Evolutionary conservation across 2,329 filamentous ascomycete species (phyloP).

Genomic region (Hysterium pulicare): DNA sequence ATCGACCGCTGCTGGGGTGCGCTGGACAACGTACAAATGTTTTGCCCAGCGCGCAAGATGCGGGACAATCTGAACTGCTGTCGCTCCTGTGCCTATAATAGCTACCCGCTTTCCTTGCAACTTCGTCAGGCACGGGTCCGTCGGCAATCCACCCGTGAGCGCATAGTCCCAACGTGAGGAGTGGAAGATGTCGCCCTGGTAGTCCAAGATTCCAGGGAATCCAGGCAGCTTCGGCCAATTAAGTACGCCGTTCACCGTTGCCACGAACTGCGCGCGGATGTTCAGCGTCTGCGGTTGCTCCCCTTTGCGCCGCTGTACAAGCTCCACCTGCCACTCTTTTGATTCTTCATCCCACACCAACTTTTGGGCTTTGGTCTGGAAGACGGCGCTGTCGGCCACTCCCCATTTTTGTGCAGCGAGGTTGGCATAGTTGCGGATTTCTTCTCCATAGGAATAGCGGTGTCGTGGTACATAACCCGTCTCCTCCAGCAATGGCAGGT

Average conservation of each 20-base stretch:
- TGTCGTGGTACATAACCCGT: slow-evolving; percentile 56
- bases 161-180: slow-evolving; percentile 42
- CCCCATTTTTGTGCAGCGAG: slow-evolving; percentile 45
- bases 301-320: slow-evolving; percentile 19
- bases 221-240: slow-evolving; percentile 44
- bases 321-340: slow-evolving; percentile 30
- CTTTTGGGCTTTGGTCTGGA: slow-evolving; percentile 44
- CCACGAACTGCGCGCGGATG: slow-evolving; percentile 34
- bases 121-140: slow-evolving; percentile 27
- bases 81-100: slow-evolving; percentile 34
- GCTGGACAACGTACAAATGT: slow-evolving; percentile 55
- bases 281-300: slow-evolving; percentile 12
- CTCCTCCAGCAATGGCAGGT: slow-evolving; percentile 58
- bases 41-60: slow-evolving; percentile 46
- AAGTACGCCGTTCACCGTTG: slow-evolving; percentile 39
- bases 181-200: slow-evolving; percentile 42
- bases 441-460: slow-evolving; percentile 44
- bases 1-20: slow-evolving; percentile 49
- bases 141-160: slow-evolving; percentile 37
- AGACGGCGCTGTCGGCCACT: slow-evolving; percentile 44
- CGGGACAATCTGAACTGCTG: slow-evolving; percentile 35
- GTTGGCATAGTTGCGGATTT: slow-evolving; percentile 48
- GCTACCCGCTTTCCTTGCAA: slow-evolving; percentile 35
- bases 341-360: slow-evolving; percentile 48
- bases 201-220: slow-evolving; percentile 36